Base-by-base conservation (phyloP, 345 rosid species). In the Jatropha curcas region DNA sequence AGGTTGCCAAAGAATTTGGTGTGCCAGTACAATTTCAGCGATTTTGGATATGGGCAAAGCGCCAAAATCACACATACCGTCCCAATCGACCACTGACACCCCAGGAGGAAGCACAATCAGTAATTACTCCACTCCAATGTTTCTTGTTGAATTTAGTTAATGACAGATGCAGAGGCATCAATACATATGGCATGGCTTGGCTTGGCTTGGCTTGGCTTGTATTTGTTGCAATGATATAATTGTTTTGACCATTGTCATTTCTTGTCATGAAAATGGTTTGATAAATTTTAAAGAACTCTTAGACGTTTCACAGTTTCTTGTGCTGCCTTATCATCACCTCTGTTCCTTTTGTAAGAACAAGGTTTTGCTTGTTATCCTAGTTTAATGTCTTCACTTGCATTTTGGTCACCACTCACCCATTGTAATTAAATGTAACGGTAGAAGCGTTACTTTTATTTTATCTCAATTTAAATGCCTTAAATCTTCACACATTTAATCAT, bases 21-120 rank as follows among this genome's bases (percentile, higher is more conserved):
- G 71, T 91, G 67, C 94, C 94, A 13, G 93, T 91, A 45, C 96
- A 88, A 81, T 87, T 81, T 79, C 98, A 85, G 75, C 88, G 98
- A 31, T 95, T 91, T 81, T 95, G 99, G 99, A 84, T 95, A 28
- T 93, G 97, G 97, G 97, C 94, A 65, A 91, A 90, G 87, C 93
- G 99, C 34, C 93, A 89, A 76, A 95, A 95, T 74, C 97, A 92
- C 80, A 95, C 98, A 5, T 91, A 92, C 78, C 97, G 98, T 64
- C 96, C 96, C 53, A 85, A 87, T 79, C 86, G 94, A 65, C 98
- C 97, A 60, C 77, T 95, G 82, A 85, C 90, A 5, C 86, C 81
- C 50, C 82, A 71, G 65, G 98, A 95, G 78, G 99, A 95, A 83
- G 73, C 90, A 50, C 92, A 87, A 77, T 79, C 91, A 71, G 99